A percentile compares a stretch with the other conserved stretches of the same genome.
Evolutionary conservation across 2,329 filamentous ascomycete species (phyloP).

Genomic region (Drechmeria coniospora): DNA sequence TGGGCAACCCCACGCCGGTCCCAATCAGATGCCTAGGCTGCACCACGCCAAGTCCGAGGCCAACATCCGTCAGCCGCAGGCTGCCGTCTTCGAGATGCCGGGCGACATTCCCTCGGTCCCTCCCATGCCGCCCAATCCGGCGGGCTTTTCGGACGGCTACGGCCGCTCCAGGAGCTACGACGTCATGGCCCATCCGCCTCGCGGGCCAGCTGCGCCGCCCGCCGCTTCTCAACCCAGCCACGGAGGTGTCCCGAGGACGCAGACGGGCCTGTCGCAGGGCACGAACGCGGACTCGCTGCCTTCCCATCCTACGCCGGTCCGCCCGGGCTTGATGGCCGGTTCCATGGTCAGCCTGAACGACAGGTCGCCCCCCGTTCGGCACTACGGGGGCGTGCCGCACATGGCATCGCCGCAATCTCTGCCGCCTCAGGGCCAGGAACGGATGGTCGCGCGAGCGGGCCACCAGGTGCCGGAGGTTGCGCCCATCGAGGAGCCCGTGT

Average conservation of each 20-base stretch:
- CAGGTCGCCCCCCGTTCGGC: constrained; percentile 43
- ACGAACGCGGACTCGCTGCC: constrained; percentile 32
- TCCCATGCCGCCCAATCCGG: constrained; percentile 23
- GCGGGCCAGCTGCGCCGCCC: constrained; percentile 18
- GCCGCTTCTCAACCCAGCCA: constrained; percentile 4
- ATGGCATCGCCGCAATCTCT: constrained; percentile 11
- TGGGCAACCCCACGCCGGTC: constrained; percentile 31
- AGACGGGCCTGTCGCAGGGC: constrained; percentile 14
- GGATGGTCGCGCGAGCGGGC: constrained; percentile 1
- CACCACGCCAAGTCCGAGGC: constrained; percentile 52
- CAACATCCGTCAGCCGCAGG: constrained; percentile 45
- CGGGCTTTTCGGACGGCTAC: constrained; percentile 10
- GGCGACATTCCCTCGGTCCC: constrained; percentile 44
- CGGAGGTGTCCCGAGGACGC: constrained; percentile 6
- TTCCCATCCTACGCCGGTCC: constrained; percentile 46
- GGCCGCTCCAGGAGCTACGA: constrained; percentile 11
- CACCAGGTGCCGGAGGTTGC: constrained; percentile 2
- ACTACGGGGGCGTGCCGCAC: constrained; percentile 34
- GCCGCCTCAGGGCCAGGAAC: constrained; percentile 10
- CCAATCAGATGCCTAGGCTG: constrained; percentile 35
- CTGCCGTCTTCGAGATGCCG: constrained; percentile 61
- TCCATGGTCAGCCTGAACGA: constrained; percentile 39
- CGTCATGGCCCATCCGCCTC: constrained; percentile 11
- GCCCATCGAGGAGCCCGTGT: constrained; percentile 38
- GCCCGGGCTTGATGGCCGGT: constrained; percentile 45